Base-by-base conservation (phyloP, 2,329 filamentous ascomycete species). In the Thielaviopsis populi region DNA sequence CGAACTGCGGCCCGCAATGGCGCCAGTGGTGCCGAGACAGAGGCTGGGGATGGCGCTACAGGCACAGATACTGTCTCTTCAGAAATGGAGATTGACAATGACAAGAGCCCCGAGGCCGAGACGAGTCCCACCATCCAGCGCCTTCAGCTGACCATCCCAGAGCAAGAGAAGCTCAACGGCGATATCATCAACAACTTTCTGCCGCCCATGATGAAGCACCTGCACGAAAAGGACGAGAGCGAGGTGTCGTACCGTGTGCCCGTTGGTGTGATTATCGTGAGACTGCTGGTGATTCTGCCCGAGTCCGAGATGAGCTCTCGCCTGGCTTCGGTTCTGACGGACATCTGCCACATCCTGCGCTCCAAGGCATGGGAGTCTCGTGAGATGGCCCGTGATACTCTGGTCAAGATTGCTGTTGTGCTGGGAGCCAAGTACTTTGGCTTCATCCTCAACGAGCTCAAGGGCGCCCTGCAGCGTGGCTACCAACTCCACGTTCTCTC, bases 401-500 rank as follows among this genome's bases (percentile, higher is more conserved):
- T 99, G 37, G 83, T 88, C 19, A 88, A 95, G 66, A 94, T 97
- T 68, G 83, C 90, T 10, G 80, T 83, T 11, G 79, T 96, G 41
- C 80, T 96, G 46, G 94, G 94, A 0, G 83, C 92, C 0, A 79
- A 83, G 0, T 95, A 89, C 72, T 87, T 99, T 69, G 88, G 88
- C 1, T 97, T 97, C 72, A 85, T 99, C n/a, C 77, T 99, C 65
- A 95, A 91, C 71, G 91, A 97, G 72, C 78, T 99, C 27, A 82
- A 90, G 60, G 86, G 87, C 65, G 89, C 92, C 6, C 79, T 99
- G 13, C 86, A 85, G 58, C 83, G 86, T 69, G 94, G 94, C 3
- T 96, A 95, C 70, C 94, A 99, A 70, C 80, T 97, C 46, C 94
- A 99, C 72, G 91, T 99, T 10, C 78, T 99, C 27, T 96, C 92